Evolutionary conservation across 2,329 filamentous ascomycete genomes (phyloP).

Genomic region (Diplocarpon rosae): DNA sequence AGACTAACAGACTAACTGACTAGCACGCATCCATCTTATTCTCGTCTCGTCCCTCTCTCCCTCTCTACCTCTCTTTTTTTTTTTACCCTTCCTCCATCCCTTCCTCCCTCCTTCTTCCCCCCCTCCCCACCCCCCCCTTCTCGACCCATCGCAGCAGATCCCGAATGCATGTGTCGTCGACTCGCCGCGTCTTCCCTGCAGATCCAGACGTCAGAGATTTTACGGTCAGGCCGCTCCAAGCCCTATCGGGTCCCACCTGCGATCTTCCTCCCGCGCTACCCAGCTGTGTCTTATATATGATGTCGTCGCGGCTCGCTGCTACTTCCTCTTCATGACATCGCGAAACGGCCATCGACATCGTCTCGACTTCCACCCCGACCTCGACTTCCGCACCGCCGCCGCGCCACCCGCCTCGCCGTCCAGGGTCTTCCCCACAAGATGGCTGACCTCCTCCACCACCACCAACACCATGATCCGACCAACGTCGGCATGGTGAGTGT

Average conservation of each 20-base stretch:
- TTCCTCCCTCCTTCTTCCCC: background rate
- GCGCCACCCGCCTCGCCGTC: background rate
- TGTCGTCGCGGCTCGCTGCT: too few relatives aligned
- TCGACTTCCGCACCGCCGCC: background rate
- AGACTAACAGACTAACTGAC: too few relatives aligned
- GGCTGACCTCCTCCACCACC: constrained; percentile 18
- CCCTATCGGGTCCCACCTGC: background rate
- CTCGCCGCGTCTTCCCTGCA: background rate
- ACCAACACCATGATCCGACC: constrained; percentile 22
- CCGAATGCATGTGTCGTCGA: background rate
- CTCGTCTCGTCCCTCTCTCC: background rate
- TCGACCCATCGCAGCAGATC: background rate
- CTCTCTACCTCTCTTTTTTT: background rate
- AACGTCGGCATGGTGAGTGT: constrained; percentile 18
- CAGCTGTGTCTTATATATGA: too few relatives aligned
- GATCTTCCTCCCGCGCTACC: too few relatives aligned
- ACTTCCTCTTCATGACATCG: too few relatives aligned
- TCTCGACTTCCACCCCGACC: background rate
- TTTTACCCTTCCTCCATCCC: background rate
- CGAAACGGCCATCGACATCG: too few relatives aligned
- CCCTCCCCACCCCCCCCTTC: background rate
- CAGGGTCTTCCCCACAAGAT: constrained; percentile 9
- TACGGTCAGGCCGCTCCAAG: background rate
- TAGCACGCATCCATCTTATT: too few relatives aligned
- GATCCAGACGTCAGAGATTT: background rate